These are phyloP conservation scores for Penicillium sp. DNA, from an alignment of 2,329 filamentous ascomycete genomes.

Conservation along the genomic window DNA sequence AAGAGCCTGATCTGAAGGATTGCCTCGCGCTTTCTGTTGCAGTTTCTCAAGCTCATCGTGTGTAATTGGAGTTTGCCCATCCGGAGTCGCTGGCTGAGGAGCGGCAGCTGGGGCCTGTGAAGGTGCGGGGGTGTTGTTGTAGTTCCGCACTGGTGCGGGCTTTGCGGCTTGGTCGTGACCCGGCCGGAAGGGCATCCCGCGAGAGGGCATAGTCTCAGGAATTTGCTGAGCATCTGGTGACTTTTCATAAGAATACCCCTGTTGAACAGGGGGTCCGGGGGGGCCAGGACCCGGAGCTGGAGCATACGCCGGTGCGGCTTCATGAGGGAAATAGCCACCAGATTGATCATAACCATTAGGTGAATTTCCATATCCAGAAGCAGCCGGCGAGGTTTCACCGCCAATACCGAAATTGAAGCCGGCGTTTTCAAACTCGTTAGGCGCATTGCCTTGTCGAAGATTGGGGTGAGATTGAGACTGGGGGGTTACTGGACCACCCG, in stretches of 20 bases:
- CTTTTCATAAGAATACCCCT: conserved; percentile 20
- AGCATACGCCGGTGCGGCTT: background rate
- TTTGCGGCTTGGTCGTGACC: conserved; percentile 49
- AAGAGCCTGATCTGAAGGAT: conserved; percentile 69
- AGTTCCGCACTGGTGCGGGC: conserved; percentile 56
- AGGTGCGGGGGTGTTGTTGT: conserved; percentile 45
- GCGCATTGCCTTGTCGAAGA: conserved; percentile 29
- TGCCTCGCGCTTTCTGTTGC: conserved; percentile 66
- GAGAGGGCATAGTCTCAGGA: conserved; percentile 57
- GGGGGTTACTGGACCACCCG: conserved; percentile 26
- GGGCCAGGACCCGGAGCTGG: background rate
- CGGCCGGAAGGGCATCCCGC: conserved; percentile 56
- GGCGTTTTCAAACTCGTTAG: conserved; percentile 47
- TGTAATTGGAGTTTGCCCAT: conserved; percentile 62
- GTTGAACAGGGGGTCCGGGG: conserved; percentile 14
- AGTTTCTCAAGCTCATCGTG: conserved; percentile 74
- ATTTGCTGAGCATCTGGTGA: conserved; percentile 39
- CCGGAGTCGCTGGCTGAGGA: conserved; percentile 14
- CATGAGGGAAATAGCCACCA: conserved; percentile 21
- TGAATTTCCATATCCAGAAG: conserved; percentile 16
- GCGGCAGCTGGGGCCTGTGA: conserved; percentile 26
- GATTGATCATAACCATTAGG: conserved; percentile 16
- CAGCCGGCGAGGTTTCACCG: conserved; percentile 13
- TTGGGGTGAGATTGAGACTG: conserved; percentile 50
- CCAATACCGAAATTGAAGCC: conserved; percentile 74